These are phyloP conservation scores for Saturnispora bothae DNA, from an alignment of 805 yeast species.

Conservation along the genomic window DNA sequence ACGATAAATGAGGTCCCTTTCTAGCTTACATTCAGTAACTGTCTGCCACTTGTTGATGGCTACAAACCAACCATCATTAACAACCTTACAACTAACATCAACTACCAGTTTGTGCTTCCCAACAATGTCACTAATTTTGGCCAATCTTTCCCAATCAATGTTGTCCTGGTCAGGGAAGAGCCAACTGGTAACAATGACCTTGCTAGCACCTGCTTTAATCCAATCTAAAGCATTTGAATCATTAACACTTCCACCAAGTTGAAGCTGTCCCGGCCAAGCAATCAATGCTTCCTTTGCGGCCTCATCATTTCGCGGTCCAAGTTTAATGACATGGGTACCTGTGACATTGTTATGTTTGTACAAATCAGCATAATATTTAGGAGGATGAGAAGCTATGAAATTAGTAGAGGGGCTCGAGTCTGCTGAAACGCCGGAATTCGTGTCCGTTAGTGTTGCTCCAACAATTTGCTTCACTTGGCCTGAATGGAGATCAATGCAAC, in stretches of 20 bases:
- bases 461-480: conserved; percentile 97
- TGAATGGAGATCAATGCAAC: conserved; percentile 90
- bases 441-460: conserved; percentile 66
- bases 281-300: conserved; percentile 72
- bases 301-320: conserved; percentile 72
- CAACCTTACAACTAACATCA: conserved; percentile 72
- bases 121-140: conserved; percentile 38
- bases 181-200: conserved; percentile 89
- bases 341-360: conserved; percentile 46
- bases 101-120: conserved; percentile 68
- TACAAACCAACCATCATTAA: conserved; percentile 64
- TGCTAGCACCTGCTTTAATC: conserved; percentile 70
- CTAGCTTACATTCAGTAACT: conserved; percentile 54
- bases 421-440: conserved; percentile 7
- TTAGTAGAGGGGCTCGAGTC: conserved; percentile 45
- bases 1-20: conserved; percentile 38
- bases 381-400: conserved; percentile 65
- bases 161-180: conserved; percentile 56
- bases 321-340: conserved; percentile 90
- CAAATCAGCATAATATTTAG: conserved; percentile 64
- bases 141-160: conserved; percentile 42
- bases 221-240: conserved; percentile 63
- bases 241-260: conserved; percentile 90
- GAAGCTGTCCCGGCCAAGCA: conserved; percentile 66
- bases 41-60: conserved; percentile 98